Conservation (phyloP, 495 filamentous ascomycete species). For the Hyaloscypha variabilis region DNA sequence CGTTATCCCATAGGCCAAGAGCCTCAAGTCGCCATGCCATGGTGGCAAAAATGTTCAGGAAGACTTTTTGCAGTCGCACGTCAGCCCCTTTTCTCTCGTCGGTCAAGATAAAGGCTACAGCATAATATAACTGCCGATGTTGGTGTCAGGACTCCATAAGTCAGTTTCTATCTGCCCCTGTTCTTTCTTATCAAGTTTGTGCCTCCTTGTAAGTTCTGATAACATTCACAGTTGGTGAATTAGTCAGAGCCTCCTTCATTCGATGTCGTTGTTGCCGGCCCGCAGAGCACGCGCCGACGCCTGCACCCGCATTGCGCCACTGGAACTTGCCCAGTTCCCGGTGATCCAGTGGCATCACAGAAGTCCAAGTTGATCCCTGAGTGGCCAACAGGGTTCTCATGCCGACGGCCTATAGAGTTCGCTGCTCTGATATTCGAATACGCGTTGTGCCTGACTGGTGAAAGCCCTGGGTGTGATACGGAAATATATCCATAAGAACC, state of each 20-base stretch:
- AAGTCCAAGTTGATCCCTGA: neutral
- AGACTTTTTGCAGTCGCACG: neutral
- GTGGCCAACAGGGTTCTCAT: slow-evolving; percentile 2
- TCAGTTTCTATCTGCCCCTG: neutral
- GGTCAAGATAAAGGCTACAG: slow-evolving; percentile 1
- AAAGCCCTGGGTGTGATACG: neutral
- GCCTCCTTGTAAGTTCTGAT: slow-evolving; percentile 1
- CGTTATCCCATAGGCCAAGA: slow-evolving; percentile 5
- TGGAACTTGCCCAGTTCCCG: neutral
- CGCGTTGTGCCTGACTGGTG: neutral
- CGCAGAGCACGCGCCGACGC: slow-evolving; percentile 5
- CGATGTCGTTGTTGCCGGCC: slow-evolving; percentile 5
- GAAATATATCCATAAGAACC: slow-evolving; percentile 1
- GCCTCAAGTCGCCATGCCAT: neutral
- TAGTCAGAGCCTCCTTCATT: slow-evolving; percentile 8
- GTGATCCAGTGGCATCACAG: slow-evolving; percentile 8
- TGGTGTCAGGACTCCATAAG: neutral
- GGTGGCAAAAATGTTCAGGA: too few relatives aligned
- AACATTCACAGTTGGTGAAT: neutral
- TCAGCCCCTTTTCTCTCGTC: slow-evolving; percentile 3
- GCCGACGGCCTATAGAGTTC: slow-evolving; percentile 12
- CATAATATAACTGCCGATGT: neutral
- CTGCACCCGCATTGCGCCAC: slow-evolving; percentile 8
- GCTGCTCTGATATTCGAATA: neutral
- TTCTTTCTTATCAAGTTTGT: slow-evolving; percentile 7